Conservation (phyloP, 2,329 filamentous ascomycete genomes). For the Tolypocladium endophyticum region DNA sequence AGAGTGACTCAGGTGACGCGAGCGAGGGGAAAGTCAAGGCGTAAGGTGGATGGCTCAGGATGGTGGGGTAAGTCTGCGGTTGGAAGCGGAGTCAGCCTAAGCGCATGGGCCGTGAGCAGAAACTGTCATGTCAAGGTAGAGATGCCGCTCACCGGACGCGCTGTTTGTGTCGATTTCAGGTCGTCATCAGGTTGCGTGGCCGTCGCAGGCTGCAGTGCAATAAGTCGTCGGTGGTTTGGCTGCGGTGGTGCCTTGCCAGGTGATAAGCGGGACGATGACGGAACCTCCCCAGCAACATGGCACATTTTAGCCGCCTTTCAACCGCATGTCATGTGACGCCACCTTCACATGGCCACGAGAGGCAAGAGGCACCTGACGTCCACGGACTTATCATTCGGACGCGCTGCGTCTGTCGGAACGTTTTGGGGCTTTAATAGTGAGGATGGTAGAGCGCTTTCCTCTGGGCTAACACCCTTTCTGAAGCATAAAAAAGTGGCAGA, state of each 20-base stretch:
- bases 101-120: neutral
- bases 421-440: neutral
- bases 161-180: neutral
- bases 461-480: neutral
- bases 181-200: neutral
- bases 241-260: constrained; percentile 1
- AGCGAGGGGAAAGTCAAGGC: neutral
- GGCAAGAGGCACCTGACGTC: neutral
- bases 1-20: neutral
- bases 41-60: neutral
- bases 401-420: neutral
- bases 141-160: neutral
- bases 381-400: neutral
- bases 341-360: constrained; percentile 9
- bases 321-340: constrained; percentile 21
- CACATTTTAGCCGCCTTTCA: constrained; percentile 15
- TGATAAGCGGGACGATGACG: constrained; percentile 18
- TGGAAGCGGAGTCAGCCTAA: neutral
- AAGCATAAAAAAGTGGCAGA: neutral
- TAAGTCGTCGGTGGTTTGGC: neutral
- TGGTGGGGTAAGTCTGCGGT: neutral
- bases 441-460: neutral
- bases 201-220: constrained; percentile 1
- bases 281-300: constrained; percentile 10
- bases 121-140: neutral